Evolutionary conservation across 2,329 filamentous ascomycete species (phyloP).

Genomic region (Sarocladiaceae sp.): DNA sequence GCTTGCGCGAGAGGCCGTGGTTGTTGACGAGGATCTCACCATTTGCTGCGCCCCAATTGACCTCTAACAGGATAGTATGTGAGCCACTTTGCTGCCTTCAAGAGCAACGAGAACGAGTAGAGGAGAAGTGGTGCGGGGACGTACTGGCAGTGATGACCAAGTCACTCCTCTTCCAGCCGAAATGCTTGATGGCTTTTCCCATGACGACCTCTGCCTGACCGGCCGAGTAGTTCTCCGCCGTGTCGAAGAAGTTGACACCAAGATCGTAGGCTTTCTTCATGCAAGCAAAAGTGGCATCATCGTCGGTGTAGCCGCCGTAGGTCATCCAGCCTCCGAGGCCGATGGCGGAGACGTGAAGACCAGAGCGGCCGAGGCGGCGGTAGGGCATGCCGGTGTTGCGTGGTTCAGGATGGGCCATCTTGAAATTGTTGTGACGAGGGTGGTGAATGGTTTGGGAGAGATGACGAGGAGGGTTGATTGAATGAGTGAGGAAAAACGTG

Average conservation of each 20-base stretch:
- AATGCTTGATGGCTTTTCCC: slow-evolving; percentile 55
- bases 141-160: slow-evolving; percentile 52
- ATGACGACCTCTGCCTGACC: slow-evolving; percentile 60
- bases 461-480: too few relatives aligned
- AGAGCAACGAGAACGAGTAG: not conserved
- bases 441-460: not conserved
- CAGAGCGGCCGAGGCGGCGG: slow-evolving; percentile 41
- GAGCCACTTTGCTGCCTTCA: not conserved
- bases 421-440: not conserved
- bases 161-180: slow-evolving; percentile 55
- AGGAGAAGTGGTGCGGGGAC: too few relatives aligned
- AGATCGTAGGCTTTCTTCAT: slow-evolving; percentile 56
- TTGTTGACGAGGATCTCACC: slow-evolving; percentile 60
- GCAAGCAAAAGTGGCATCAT: slow-evolving; percentile 54
- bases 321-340: slow-evolving; percentile 61
- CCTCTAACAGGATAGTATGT: slow-evolving; percentile 26
- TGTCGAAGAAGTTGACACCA: slow-evolving; percentile 60
- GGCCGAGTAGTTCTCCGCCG: slow-evolving; percentile 52
- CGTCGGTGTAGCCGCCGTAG: slow-evolving; percentile 59
- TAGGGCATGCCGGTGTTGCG: slow-evolving; percentile 38
- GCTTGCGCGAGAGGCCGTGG: slow-evolving; percentile 59
- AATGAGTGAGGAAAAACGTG: too few relatives aligned
- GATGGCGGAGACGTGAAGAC: slow-evolving; percentile 61
- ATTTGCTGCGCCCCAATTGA: slow-evolving; percentile 59
- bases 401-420: slow-evolving; percentile 37